These are phyloP conservation scores for Oryza officinalis DNA, from an alignment of 176 grass and related monocot species.

Conservation along the genomic window DNA sequence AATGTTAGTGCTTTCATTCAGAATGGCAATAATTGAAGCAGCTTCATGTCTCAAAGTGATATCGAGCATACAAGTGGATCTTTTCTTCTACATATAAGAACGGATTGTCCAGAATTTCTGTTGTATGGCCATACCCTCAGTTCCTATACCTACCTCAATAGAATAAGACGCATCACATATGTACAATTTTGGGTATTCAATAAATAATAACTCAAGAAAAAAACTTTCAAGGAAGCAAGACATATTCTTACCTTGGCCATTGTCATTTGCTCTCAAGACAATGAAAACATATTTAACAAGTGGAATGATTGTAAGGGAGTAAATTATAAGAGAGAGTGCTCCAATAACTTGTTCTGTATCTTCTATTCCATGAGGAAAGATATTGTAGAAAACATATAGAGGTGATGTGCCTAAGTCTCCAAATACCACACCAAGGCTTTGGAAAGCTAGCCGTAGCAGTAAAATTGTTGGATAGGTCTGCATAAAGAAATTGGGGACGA, in stretches of 20 bases:
- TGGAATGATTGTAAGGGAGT: conserved; percentile 80
- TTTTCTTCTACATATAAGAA: conserved; percentile 2
- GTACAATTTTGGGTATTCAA: neutral
- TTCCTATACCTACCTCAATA: neutral
- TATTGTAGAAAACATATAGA: conserved; percentile 82
- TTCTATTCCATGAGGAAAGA: conserved; percentile 63
- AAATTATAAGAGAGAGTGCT: conserved; percentile 85
- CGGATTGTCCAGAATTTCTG: neutral
- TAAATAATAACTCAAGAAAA: neutral
- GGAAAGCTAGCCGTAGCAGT: conserved; percentile 66
- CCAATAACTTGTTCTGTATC: conserved; percentile 76
- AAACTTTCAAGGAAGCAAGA: conserved; percentile 25
- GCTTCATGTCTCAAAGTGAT: neutral
- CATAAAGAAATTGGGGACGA: conserved; percentile 15
- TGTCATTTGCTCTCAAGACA: conserved; percentile 79
- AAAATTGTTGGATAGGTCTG: conserved; percentile 68
- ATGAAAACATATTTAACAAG: conserved; percentile 89
- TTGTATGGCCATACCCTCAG: neutral
- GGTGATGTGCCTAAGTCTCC: conserved; percentile 85
- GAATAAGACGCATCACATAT: neutral
- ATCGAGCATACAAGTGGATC: neutral
- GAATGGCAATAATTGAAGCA: neutral
- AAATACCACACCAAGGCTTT: conserved; percentile 87
- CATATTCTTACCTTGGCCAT: conserved; percentile 65
- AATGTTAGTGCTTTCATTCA: neutral